Base-by-base conservation (phyloP, 495 filamentous ascomycete genomes). In the Penicillium goetzii region DNA sequence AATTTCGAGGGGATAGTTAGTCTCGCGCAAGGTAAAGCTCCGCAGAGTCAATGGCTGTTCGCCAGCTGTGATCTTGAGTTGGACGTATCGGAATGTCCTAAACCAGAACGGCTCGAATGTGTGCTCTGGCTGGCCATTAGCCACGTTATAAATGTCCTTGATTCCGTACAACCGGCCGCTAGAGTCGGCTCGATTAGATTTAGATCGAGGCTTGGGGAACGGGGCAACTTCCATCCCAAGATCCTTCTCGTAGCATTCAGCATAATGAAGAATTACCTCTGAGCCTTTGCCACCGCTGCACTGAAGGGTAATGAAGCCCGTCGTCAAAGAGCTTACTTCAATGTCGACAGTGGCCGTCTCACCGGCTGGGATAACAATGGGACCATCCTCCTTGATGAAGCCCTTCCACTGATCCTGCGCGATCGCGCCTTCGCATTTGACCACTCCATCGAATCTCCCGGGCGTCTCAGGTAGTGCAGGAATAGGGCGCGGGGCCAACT, bases 21-120 rank as follows among this genome's bases (percentile, higher is more conserved):
- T 69, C 40, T 67, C 59, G 4, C 67, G 62, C 25, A 68, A 41
- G 19, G 58, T 66, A 4, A 73, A 34, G 0, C 26, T 17, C 2
- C 50, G 54, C 3, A 70, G 26, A 2, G 23, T 57, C 14, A 72
- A 26, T 26, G 62, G 56, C 4, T 53, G 50, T 0, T 55, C 19
- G 11, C 21, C 21, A 1, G 68, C 60, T n/a, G 38, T 40, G 40
- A 73, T 71, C 0, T 59, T 30, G 1, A 71, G 28, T 40, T 68
- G 52, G 23, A 68, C n/a, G 38, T 69, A 75, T 60, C 72, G 70
- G 58, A 75, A 73, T 41, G 68, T 66, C 21, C 72, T 66, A 55
- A 73, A 71, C 68, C 68, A 71, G 55, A 73, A 73, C 0, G 72
- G 72, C 26, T 65, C 66, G 30, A 69, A 73, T 40, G 33, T 36